phyloP scores from a whole-genome alignment of 306 rosid genomes.

The Castanospermum australe region DNA sequence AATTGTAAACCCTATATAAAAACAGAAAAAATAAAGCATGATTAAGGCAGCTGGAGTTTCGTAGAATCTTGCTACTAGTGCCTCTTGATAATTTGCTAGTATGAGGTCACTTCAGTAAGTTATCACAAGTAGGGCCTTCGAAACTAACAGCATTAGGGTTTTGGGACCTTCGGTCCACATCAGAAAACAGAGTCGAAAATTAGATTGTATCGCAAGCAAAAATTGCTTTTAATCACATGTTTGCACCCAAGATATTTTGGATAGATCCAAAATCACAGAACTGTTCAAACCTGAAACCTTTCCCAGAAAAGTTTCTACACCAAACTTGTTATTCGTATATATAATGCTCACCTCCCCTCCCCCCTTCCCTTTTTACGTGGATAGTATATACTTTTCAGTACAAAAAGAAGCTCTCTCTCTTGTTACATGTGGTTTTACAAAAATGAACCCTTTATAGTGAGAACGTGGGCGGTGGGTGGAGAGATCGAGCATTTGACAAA shows the following conservation, averaged over 20 bases:
- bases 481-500: conserved; percentile 20
- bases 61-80: background rate
- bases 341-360: background rate
- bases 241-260: background rate
- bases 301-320: conserved; percentile 34
- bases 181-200: conserved; percentile 24
- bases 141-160: conserved; percentile 27
- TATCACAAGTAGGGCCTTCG: conserved; percentile 27
- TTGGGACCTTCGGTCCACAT: conserved; percentile 22
- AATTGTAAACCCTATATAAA: background rate
- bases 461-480: conserved; percentile 27
- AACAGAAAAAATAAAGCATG: background rate
- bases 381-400: background rate
- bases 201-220: conserved; percentile 47
- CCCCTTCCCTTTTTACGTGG: background rate
- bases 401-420: background rate
- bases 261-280: conserved; percentile 36
- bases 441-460: background rate
- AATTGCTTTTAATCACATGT: conserved; percentile 34
- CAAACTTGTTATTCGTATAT: conserved; percentile 21
- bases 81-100: conserved; percentile 33
- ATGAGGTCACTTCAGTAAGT: conserved; percentile 41
- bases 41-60: background rate
- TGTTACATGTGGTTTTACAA: background rate
- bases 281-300: conserved; percentile 25